A percentile compares a stretch with the other conserved stretches of the same genome.
phyloP scores from a whole-genome alignment of 768 basidiomycete species.

The Lactarius trivialis region DNA sequence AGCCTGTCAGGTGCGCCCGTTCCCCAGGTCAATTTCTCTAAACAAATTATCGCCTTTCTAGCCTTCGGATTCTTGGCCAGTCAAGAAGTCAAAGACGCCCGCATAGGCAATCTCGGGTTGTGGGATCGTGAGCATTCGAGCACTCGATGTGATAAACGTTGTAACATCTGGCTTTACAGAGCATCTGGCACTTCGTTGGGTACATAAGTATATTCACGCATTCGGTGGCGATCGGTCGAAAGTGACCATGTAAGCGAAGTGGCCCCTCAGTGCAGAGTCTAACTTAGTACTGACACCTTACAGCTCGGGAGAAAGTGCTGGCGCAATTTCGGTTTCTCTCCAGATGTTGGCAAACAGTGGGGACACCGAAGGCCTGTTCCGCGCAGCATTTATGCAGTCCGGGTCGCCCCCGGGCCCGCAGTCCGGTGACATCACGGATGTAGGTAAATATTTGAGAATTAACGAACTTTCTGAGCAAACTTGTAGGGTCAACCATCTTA shows the following conservation, averaged over 20 bases:
- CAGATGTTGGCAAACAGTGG: too few relatives aligned
- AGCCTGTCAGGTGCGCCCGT: conserved; percentile 10
- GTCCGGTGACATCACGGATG: conserved; percentile 28
- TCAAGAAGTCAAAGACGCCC: too few relatives aligned
- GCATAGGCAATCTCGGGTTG: too few relatives aligned
- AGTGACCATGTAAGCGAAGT: conserved; percentile 44
- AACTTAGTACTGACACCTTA: neutral
- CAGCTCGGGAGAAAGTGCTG: conserved; percentile 48
- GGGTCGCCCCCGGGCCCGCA: conserved; percentile 34
- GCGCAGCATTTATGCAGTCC: conserved; percentile 39
- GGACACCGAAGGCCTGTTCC: conserved; percentile 34
- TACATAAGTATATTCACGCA: too few relatives aligned
- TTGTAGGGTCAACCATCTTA: conserved; percentile 32
- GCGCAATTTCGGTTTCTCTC: conserved; percentile 28
- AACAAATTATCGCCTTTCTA: too few relatives aligned
- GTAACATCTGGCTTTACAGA: too few relatives aligned
- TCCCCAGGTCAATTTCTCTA: neutral
- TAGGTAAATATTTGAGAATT: conserved; percentile 25
- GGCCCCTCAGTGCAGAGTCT: neutral
- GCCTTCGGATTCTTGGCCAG: too few relatives aligned
- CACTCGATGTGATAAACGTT: neutral
- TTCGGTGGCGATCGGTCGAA: conserved; percentile 61
- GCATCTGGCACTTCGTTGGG: too few relatives aligned
- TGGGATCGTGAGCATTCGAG: too few relatives aligned
- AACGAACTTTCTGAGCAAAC: neutral